Percentiles rank a stretch among this genome's conserved stretches.
Evolutionary conservation across 495 filamentous ascomycete species (phyloP).

Genomic region (Bacidia rubella): DNA sequence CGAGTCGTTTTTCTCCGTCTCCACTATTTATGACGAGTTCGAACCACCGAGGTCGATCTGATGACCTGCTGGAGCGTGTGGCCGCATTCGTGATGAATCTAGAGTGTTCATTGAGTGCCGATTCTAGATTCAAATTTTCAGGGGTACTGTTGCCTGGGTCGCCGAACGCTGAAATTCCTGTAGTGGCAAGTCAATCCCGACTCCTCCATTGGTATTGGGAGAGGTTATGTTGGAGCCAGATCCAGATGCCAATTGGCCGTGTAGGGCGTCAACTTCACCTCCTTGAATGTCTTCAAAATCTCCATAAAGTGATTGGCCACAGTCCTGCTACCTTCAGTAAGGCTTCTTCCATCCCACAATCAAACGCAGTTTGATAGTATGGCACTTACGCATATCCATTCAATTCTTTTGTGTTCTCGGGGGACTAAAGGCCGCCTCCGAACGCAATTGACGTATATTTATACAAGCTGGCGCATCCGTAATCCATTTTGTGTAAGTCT

Average conservation of each 20-base stretch:
- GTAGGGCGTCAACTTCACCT: not conserved
- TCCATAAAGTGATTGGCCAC: not conserved
- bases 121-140: not conserved
- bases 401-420: no score
- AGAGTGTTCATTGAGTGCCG: not conserved
- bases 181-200: not conserved
- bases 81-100: not conserved
- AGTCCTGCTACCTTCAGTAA: not conserved
- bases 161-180: not conserved
- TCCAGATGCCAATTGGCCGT: not conserved
- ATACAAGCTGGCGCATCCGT: no score
- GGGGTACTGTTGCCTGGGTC: not conserved
- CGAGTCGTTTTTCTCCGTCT: not conserved
- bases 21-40: not conserved
- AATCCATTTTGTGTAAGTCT: no score
- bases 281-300: not conserved
- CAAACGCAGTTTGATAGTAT: not conserved
- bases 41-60: not conserved
- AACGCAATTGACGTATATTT: no score
- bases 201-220: not conserved
- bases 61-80: not conserved
- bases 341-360: not conserved
- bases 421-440: no score
- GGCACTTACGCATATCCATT: not conserved
- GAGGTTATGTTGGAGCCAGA: not conserved